Percentiles rank a stretch among this genome's conserved stretches.
phyloP scores from a whole-genome alignment of 2,329 filamentous ascomycete species.

The Penicillium decumbens region DNA sequence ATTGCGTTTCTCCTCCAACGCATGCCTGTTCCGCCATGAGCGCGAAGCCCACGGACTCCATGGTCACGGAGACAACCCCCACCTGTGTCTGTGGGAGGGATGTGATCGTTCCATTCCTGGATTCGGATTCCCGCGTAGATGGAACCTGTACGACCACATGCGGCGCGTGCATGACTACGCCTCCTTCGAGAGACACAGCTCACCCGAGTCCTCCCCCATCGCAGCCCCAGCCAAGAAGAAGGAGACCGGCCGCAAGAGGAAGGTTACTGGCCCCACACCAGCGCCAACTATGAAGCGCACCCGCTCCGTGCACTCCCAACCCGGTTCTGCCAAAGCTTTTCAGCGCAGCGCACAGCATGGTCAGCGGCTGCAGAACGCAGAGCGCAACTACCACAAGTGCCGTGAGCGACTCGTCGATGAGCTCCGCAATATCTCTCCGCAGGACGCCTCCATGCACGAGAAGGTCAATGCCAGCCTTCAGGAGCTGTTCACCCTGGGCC shows the following conservation, averaged over 20 bases:
- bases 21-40: constrained; percentile 89
- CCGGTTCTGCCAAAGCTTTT: constrained; percentile 31
- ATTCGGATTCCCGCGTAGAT: constrained; percentile 88
- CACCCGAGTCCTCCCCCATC: constrained; percentile 37
- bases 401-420: constrained; percentile 39
- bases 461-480: constrained; percentile 44
- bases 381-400: constrained; percentile 42
- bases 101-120: constrained; percentile 78
- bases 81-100: constrained; percentile 79
- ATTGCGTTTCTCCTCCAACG: constrained; percentile 92
- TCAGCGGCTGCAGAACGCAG: constrained; percentile 41
- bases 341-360: constrained; percentile 33
- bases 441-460: constrained; percentile 41
- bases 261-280: constrained; percentile 35
- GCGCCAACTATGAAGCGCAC: constrained; percentile 43
- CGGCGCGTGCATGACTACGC: constrained; percentile 75
- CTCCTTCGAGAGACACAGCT: constrained; percentile 41
- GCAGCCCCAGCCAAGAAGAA: constrained; percentile 37
- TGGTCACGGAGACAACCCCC: constrained; percentile 87
- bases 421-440: constrained; percentile 37
- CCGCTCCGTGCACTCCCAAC: constrained; percentile 38
- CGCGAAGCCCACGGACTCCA: constrained; percentile 94
- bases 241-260: constrained; percentile 39
- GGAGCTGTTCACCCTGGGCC: constrained; percentile 41
- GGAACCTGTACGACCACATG: constrained; percentile 98